phyloP scores from a whole-genome alignment of 108 stramenopile species.

The Bacterosira constricta region DNA sequence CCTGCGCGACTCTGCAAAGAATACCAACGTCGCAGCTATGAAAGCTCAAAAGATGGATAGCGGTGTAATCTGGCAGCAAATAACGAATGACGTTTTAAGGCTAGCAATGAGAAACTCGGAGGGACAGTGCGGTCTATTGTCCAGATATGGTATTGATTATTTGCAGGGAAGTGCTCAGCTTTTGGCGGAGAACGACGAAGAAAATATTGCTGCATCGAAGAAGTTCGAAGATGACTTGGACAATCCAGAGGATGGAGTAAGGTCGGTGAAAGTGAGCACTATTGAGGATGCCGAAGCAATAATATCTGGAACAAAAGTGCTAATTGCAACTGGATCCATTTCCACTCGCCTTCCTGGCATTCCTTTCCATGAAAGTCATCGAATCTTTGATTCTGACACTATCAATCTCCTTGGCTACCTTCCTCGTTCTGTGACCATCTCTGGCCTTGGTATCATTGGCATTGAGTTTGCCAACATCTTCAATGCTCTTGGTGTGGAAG shows the following conservation, averaged over 20 bases:
- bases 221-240: constrained; percentile 10
- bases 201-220: not conserved
- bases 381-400: constrained; percentile 36
- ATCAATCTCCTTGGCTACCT: constrained; percentile 33
- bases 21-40: constrained; percentile 5
- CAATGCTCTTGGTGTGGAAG: constrained; percentile 10
- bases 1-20: constrained; percentile 25
- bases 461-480: constrained; percentile 44
- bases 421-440: constrained; percentile 25
- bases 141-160: constrained; percentile 21
- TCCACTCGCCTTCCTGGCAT: constrained; percentile 22
- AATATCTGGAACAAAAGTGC: constrained; percentile 16
- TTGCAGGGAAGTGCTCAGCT: constrained; percentile 23
- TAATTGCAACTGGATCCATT: constrained; percentile 22
- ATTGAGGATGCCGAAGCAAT: constrained; percentile 2
- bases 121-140: not conserved
- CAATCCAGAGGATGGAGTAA: constrained; percentile 13
- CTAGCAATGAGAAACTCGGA: constrained; percentile 30
- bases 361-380: constrained; percentile 26
- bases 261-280: constrained; percentile 5
- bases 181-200: constrained; percentile 7
- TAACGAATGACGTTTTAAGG: constrained; percentile 7
- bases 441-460: constrained; percentile 34
- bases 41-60: constrained; percentile 16
- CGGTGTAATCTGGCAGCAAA: constrained; percentile 26